Evolutionary conservation across 2,329 filamentous ascomycete genomes (phyloP), one percentile per base, ranked within the genome.

Genomic region (Aureobasidium sp.): DNA sequence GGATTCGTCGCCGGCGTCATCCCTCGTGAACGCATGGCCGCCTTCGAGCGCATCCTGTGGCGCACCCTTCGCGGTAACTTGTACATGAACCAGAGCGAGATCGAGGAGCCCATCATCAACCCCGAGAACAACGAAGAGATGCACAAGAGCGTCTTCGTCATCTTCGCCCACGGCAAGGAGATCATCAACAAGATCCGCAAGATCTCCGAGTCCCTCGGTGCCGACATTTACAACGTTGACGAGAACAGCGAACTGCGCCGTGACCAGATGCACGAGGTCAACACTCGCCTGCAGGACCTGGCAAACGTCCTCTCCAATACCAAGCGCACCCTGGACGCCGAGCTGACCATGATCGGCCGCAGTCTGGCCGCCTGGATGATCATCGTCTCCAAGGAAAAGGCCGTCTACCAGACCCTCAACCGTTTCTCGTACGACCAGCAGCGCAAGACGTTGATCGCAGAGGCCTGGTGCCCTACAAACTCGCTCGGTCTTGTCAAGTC

Each of bases 21-120:
- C 69, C 85, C 90, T 41, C 86, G 94, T 61, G 93, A 97, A 72
- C 87, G 93, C 56, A 93, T 99, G 64, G 92, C 88, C 15, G 90
- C 93, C 29, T 99, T 99, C 73, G 95, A 99, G 79, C 88, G 94
- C 64, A 99, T 99, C 68, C 82, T 99, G 57, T 99, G 94, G 94
- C 87, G 94, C 71, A 97, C 95, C 0, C 85, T 99, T 45, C 91
- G 94, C 75, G 94, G 94, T 70, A 99, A 99, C 76, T 80, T 99
- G 66, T 99, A 97, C 82, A 99, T 99, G 94, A 99, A 99, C 78
- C 95, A 99, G 80, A 93, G 93, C 44, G 94, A 99, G 81, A 99
- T 99, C 65, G 87, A 91, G 8, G 93, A 99, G 74, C 86, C 90
- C 41, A 88, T 99, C 68, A 82, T 96, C 73, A 90, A 99, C 75